phyloP scores from a whole-genome alignment of 1,284 basidiomycete genomes.

The Xerocomus amazonicus region DNA sequence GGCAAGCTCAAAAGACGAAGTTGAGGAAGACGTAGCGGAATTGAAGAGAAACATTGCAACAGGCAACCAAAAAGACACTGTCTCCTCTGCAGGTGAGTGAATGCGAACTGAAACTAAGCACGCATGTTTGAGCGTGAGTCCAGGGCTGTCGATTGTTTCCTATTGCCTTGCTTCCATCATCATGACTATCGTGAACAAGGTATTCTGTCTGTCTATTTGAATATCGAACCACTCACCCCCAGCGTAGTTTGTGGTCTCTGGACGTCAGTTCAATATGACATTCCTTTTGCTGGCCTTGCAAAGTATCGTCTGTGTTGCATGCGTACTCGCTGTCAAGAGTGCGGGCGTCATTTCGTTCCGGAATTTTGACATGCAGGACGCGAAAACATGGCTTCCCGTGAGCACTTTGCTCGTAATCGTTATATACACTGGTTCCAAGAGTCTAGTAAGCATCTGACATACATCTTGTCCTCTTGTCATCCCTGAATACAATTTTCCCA shows the following conservation, averaged over 20 bases:
- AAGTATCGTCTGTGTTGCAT: slow-evolving; percentile 79
- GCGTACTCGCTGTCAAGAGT: slow-evolving; percentile 74
- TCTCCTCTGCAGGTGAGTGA: slow-evolving; percentile 28
- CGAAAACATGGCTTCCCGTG: slow-evolving; percentile 93
- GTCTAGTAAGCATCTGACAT: slow-evolving; percentile 61
- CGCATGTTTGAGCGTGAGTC: background rate
- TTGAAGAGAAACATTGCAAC: slow-evolving; percentile 30
- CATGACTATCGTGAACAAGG: slow-evolving; percentile 99
- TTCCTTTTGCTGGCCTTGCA: slow-evolving; percentile 93
- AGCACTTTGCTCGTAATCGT: slow-evolving; percentile 90
- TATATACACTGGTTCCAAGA: slow-evolving; percentile 98
- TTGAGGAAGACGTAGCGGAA: slow-evolving; percentile 29
- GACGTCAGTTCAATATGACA: slow-evolving; percentile 93
- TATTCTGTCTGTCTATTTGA: slow-evolving; percentile 31
- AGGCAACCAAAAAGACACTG: slow-evolving; percentile 22
- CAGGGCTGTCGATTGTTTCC: slow-evolving; percentile 77
- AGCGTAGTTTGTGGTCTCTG: slow-evolving; percentile 89
- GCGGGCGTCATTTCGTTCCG: slow-evolving; percentile 87
- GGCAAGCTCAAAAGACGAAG: slow-evolving; percentile 13
- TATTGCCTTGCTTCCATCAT: slow-evolving; percentile 95
- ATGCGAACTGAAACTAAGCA: background rate
- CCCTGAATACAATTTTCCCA: background rate
- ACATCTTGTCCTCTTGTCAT: background rate
- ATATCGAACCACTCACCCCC: slow-evolving; percentile 5
- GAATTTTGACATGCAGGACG: slow-evolving; percentile 81